These are phyloP conservation scores for Heritiera fomes DNA, from an alignment of 345 rosid species.

Conservation along the genomic window DNA sequence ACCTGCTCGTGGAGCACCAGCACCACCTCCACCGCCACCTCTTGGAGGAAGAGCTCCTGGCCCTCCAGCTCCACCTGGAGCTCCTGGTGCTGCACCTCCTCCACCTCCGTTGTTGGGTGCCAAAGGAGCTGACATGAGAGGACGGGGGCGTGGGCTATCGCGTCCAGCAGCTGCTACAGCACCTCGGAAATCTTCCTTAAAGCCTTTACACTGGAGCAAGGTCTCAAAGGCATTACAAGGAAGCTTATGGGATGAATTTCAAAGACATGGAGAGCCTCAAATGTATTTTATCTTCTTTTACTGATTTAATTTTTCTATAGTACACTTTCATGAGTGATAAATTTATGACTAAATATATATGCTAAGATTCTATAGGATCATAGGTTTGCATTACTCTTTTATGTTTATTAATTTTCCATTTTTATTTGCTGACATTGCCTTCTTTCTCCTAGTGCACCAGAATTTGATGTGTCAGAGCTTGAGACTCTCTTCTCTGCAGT, in stretches of 20 bases:
- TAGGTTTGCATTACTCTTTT: slow-evolving; percentile 12
- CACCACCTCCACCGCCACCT: slow-evolving; percentile 51
- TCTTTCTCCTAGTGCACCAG: slow-evolving; percentile 59
- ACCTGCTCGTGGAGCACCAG: neutral
- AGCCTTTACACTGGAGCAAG: slow-evolving; percentile 98
- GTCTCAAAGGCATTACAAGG: slow-evolving; percentile 96
- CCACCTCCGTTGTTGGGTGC: slow-evolving; percentile 48
- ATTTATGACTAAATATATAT: slow-evolving; percentile 16
- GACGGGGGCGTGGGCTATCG: slow-evolving; percentile 75
- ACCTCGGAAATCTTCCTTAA: slow-evolving; percentile 74
- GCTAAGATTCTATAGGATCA: neutral
- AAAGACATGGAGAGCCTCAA: slow-evolving; percentile 85
- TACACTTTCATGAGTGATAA: slow-evolving; percentile 11
- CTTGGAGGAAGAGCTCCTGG: slow-evolving; percentile 38
- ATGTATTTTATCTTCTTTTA: slow-evolving; percentile 47
- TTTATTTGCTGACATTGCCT: slow-evolving; percentile 21
- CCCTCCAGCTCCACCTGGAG: slow-evolving; percentile 62
- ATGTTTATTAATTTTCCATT: slow-evolving; percentile 11
- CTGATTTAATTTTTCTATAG: slow-evolving; percentile 20
- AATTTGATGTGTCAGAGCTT: slow-evolving; percentile 92
- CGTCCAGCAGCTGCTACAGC: slow-evolving; percentile 47
- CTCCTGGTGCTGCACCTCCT: slow-evolving; percentile 66
- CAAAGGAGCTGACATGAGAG: slow-evolving; percentile 30
- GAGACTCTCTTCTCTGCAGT: slow-evolving; percentile 86
- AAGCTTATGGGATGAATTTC: slow-evolving; percentile 98